phyloP scores from a whole-genome alignment of 805 yeast species.

The Kluyveromyces nonfermentans region DNA sequence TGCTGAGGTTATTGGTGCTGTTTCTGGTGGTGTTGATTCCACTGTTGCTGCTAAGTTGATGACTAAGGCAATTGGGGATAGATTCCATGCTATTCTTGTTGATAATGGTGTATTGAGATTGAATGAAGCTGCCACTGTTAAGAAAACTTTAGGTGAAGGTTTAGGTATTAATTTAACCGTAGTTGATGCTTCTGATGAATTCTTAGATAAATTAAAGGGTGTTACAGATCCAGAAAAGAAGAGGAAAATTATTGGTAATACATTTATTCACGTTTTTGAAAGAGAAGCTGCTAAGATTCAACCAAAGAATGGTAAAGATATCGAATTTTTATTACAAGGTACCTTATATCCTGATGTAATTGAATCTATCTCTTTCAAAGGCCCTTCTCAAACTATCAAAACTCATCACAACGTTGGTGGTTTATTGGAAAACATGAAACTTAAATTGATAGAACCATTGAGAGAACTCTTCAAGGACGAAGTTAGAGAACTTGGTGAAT shows the following conservation, averaged over 20 bases:
- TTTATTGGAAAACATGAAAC: constrained; percentile 92
- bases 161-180: constrained; percentile 92
- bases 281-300: constrained; percentile 87
- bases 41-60: constrained; percentile 97
- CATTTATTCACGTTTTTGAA: constrained; percentile 94
- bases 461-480: constrained; percentile 98
- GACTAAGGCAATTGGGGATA: constrained; percentile 96
- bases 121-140: constrained; percentile 83
- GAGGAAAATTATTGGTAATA: constrained; percentile 97
- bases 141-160: constrained; percentile 83
- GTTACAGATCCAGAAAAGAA: constrained; percentile 98
- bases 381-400: constrained; percentile 98
- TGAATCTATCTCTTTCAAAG: constrained; percentile 97
- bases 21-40: constrained; percentile 98
- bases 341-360: constrained; percentile 97
- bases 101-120: constrained; percentile 97
- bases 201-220: constrained; percentile 78
- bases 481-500: constrained; percentile 92
- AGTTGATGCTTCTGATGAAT: constrained; percentile 88
- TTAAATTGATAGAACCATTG: constrained; percentile 95
- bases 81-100: constrained; percentile 97
- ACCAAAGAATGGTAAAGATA: constrained; percentile 82
- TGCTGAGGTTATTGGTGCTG: constrained; percentile 99
- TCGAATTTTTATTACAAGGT: constrained; percentile 92
- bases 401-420: constrained; percentile 99